These are phyloP conservation scores for Termitomyces sp. DNA, from an alignment of 768 basidiomycete species.

Conservation along the genomic window DNA sequence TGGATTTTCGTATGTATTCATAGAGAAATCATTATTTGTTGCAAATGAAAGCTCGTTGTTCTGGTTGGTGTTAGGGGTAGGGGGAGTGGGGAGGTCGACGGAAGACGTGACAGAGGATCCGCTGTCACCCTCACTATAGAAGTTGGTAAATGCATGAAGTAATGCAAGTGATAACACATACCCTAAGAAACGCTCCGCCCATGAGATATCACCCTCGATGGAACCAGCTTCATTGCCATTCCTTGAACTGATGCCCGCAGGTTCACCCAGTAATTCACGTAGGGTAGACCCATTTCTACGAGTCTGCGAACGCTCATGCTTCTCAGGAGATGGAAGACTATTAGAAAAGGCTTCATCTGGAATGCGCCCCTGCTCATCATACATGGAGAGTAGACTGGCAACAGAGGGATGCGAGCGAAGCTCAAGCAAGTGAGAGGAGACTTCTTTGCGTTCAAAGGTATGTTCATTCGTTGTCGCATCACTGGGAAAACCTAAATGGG, in stretches of 20 bases:
- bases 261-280: slow-evolving; percentile 62
- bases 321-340: slow-evolving; percentile 32
- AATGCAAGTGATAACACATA: slow-evolving; percentile 17
- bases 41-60: slow-evolving; percentile 33
- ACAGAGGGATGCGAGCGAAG: slow-evolving; percentile 78
- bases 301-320: slow-evolving; percentile 45
- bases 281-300: slow-evolving; percentile 66
- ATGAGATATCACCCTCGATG: slow-evolving; percentile 72
- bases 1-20: slow-evolving; percentile 33
- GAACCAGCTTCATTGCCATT: slow-evolving; percentile 23
- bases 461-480: slow-evolving; percentile 20
- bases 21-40: slow-evolving; percentile 43
- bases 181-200: slow-evolving; percentile 76
- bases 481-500: slow-evolving; percentile 37
- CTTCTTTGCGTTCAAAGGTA: slow-evolving; percentile 27
- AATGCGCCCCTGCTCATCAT: slow-evolving; percentile 67
- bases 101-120: slow-evolving; percentile 43
- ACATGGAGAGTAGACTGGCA: slow-evolving; percentile 64
- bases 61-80: slow-evolving; percentile 31
- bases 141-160: neutral
- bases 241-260: slow-evolving; percentile 26
- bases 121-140: slow-evolving; percentile 37
- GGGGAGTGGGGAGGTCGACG: slow-evolving; percentile 45
- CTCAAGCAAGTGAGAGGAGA: slow-evolving; percentile 41
- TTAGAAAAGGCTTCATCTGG: slow-evolving; percentile 62